Evolutionary conservation across 139 green algal genomes (phyloP), one percentile per base, ranked within the genome.

Genomic region (Volvox africanus): DNA sequence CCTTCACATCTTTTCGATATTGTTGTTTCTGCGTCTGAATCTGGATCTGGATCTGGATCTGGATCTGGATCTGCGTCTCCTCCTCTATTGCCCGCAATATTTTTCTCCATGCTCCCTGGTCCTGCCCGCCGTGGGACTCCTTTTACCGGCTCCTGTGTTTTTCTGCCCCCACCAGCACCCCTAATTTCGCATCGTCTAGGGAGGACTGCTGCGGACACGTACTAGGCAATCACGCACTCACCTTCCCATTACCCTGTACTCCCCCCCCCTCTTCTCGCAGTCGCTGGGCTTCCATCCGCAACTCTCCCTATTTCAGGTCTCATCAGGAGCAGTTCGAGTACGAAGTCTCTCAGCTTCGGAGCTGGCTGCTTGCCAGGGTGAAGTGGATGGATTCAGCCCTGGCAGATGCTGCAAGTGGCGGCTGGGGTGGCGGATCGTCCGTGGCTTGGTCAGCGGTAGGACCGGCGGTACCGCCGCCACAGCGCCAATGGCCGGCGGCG

Each of bases 381-480:
- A n/a, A 30, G 37, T 95, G 93, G 93, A 87, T 95, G 92, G 93
- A 95, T 73, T 61, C 61, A 12, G 92, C 89, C 3, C 67, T 94
- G 78, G 89, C 67, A 18, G 78, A 84, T 79, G 87, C 87, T 9
- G 76, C 71, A 0, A 11, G 17, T 3, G 87, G 87, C 13, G 87
- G 87, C 33, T 22, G 12, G 33, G 87, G 87, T 30, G 65, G 65
- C 65, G 65, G 65, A 28, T 24, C 21, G 65, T 24, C 65, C 2
- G 65, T 28, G 65, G 44, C 5, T 5, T 9, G 44, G 65, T 24
- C 65, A 12, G 65, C 24, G 65, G 62, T 19, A 69, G 71, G 28
- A 30, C 71, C 1, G 71, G 26, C 71, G 71, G 28, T 9, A 20
- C 71, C 13, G 2, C 28, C n/a, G 9, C 44, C 28, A 2, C 71